Percentiles rank a stretch among this genome's conserved stretches.
Evolutionary conservation across 192 early-diverging fungal species (phyloP).

Genomic region (Backusella australiensis): DNA sequence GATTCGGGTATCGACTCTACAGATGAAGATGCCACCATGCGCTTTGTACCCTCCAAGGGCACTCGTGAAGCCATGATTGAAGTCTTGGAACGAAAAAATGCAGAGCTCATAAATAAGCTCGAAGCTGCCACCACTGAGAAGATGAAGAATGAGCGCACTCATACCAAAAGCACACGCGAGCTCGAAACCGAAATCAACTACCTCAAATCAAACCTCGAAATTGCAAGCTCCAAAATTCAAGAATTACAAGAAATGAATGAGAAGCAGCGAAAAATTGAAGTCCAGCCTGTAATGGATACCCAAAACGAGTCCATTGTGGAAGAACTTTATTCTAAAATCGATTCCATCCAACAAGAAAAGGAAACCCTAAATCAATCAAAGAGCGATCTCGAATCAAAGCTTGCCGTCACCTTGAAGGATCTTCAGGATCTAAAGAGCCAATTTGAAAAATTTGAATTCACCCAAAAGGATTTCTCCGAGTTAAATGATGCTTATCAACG

Average conservation of each 20-base stretch:
- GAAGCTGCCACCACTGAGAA: conserved; percentile 19
- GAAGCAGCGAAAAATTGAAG: not conserved
- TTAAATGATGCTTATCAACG: conserved; percentile 33
- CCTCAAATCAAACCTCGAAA: conserved; percentile 24
- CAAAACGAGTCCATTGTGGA: conserved; percentile 27
- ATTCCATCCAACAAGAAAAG: conserved; percentile 32
- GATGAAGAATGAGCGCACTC: not conserved
- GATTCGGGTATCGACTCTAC: conserved; percentile 16
- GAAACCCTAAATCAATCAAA: conserved; percentile 27
- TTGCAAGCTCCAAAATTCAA: conserved; percentile 24
- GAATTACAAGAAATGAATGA: conserved; percentile 33
- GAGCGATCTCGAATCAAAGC: conserved; percentile 34
- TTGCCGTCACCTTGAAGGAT: conserved; percentile 26
- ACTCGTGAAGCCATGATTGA: conserved; percentile 31
- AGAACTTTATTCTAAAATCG: conserved; percentile 30
- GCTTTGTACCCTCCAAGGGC: conserved; percentile 15
- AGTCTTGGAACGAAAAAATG: conserved; percentile 28
- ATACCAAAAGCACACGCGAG: conserved; percentile 14
- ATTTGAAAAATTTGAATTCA: conserved; percentile 33
- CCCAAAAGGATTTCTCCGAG: conserved; percentile 28
- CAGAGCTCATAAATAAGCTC: conserved; percentile 15
- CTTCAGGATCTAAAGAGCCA: conserved; percentile 30
- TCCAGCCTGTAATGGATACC: not conserved
- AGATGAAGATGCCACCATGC: conserved; percentile 13
- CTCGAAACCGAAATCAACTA: conserved; percentile 20